These are phyloP conservation scores for Blastobotrys americana DNA, from an alignment of 805 yeast genomes.

Conservation along the genomic window DNA sequence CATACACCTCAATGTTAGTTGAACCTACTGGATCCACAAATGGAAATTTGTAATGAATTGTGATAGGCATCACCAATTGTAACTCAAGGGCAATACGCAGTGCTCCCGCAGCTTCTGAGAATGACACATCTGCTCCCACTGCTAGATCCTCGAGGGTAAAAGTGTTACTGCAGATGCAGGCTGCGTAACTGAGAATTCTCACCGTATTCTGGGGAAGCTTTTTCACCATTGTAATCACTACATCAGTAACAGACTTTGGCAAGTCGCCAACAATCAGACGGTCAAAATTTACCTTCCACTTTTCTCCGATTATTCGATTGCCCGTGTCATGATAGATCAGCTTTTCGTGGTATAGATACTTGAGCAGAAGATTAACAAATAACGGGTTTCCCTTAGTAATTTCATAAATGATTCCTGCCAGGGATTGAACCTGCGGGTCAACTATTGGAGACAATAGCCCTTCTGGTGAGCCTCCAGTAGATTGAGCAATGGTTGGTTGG, in stretches of 20 bases:
- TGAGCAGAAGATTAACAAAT: slow-evolving; percentile 13
- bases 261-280: slow-evolving; percentile 7
- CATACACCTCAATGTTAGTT: slow-evolving; percentile 24
- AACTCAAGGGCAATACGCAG: slow-evolving; percentile 32
- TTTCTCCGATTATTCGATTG: slow-evolving; percentile 11
- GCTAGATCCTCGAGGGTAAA: slow-evolving; percentile 35
- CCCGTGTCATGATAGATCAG: slow-evolving; percentile 12
- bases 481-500: background rate
- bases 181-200: slow-evolving; percentile 35
- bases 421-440: slow-evolving; percentile 15
- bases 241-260: slow-evolving; percentile 14
- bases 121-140: slow-evolving; percentile 33
- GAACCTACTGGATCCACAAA: slow-evolving; percentile 33
- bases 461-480: slow-evolving; percentile 4
- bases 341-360: slow-evolving; percentile 17
- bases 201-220: slow-evolving; percentile 24
- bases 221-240: slow-evolving; percentile 18
- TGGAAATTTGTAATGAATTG: slow-evolving; percentile 42
- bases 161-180: slow-evolving; percentile 35
- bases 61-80: slow-evolving; percentile 34
- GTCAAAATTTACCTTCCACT: slow-evolving; percentile 22
- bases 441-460: slow-evolving; percentile 1
- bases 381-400: slow-evolving; percentile 24
- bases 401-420: slow-evolving; percentile 19
- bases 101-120: slow-evolving; percentile 30